These are phyloP conservation scores for Podospora pseudoanserina DNA, from an alignment of 495 filamentous ascomycete genomes.

Conservation along the genomic window DNA sequence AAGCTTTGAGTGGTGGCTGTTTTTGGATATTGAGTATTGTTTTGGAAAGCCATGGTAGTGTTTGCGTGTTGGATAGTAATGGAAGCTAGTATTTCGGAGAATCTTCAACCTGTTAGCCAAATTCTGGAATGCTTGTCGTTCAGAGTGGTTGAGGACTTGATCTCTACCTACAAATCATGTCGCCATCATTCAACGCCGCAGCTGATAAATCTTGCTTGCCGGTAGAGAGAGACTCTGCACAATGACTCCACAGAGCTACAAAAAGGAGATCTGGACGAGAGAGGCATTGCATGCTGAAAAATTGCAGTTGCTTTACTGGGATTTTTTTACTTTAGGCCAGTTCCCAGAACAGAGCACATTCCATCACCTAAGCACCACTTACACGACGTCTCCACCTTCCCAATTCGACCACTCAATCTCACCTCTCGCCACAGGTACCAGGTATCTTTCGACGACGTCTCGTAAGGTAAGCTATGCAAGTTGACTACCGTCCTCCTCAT, in stretches of 20 bases:
- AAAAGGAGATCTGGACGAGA: no score
- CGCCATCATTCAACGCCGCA: not conserved
- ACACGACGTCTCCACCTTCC: constrained; percentile 8
- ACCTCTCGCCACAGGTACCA: constrained; percentile 17
- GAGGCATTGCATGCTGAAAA: no score
- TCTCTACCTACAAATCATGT: not conserved
- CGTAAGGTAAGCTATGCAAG: constrained; percentile 18
- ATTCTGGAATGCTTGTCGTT: not conserved
- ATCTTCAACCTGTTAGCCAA: not conserved
- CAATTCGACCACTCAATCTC: constrained; percentile 1
- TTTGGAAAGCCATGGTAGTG: not conserved
- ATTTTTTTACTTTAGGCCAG: no score
- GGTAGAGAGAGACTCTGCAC: not conserved
- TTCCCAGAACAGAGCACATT: no score
- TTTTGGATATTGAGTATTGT: not conserved
- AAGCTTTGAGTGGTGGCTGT: constrained; percentile 34
- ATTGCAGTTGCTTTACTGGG: no score
- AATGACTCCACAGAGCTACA: not conserved
- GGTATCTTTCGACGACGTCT: no score
- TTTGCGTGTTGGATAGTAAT: not conserved
- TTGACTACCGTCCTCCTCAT: not conserved
- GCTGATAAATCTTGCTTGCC: not conserved
- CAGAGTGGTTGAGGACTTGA: not conserved
- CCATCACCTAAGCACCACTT: not conserved
- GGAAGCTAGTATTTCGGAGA: not conserved